Evolutionary conservation across 2,329 filamentous ascomycete genomes (phyloP).

Genomic region (Septoria petroselini): DNA sequence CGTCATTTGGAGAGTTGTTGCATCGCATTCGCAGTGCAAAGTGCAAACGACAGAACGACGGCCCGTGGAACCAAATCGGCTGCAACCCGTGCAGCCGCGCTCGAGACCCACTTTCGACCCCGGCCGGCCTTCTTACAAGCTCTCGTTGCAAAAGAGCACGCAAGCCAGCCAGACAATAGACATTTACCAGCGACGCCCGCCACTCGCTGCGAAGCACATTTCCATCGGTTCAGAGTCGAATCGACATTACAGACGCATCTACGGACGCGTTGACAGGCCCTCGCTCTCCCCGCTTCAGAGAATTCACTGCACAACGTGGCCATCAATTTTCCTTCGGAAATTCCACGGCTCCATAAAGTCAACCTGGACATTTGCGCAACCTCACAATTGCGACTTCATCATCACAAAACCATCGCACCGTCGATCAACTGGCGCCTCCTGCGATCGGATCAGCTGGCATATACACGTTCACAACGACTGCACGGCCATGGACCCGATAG

Average conservation of each 20-base stretch:
- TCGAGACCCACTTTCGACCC: too few species aligned
- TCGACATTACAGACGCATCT: neutral
- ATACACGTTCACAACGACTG: neutral
- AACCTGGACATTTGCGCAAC: neutral
- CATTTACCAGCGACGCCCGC: too few species aligned
- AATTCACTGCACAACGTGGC: neutral
- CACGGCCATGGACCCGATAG: conserved; percentile 25
- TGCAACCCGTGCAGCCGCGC: too few species aligned
- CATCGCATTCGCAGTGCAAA: too few species aligned
- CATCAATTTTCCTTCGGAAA: conserved; percentile 8
- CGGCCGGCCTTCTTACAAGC: too few species aligned
- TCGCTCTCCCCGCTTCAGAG: neutral
- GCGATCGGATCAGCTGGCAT: conserved; percentile 18
- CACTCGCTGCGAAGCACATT: neutral
- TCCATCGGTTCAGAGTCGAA: neutral
- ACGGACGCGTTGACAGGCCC: neutral
- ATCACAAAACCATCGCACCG: conserved; percentile 6
- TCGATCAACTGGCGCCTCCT: conserved; percentile 15
- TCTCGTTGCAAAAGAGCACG: too few species aligned
- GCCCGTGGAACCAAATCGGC: neutral
- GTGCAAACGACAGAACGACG: neutral
- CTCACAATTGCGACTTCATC: conserved; percentile 9
- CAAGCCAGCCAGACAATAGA: too few species aligned
- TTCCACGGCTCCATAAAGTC: conserved; percentile 7
- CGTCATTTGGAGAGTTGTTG: neutral